Evolutionary conservation across 2,329 filamentous ascomycete species (phyloP), one percentile per base, ranked within the genome.

Genomic region (Fonsecaea nubica): DNA sequence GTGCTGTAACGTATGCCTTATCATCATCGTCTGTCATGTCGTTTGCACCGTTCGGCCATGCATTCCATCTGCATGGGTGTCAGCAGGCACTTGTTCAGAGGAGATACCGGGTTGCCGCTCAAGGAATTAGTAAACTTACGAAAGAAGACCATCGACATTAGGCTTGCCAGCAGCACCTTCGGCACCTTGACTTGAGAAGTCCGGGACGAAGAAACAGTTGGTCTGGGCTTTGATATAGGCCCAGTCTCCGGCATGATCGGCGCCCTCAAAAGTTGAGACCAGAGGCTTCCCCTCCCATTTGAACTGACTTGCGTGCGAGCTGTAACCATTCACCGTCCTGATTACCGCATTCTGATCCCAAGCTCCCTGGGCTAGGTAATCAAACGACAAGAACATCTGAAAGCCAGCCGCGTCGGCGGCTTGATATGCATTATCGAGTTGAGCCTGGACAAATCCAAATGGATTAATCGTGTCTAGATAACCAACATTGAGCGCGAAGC

Each of bases 291-390:
- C 58, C 33, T 40, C n/a, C 58, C 58, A 61, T 33, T 40, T 40
- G 21, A 61, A 61, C 36, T 61, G 58, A 33, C 58, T 61, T 4
- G 45, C 8, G 25, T 42, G 58, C 32, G 58, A 53, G 45, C 58
- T 40, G 36, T 61, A 61, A 15, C 32, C 45, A 8, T 36, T 61
- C 32, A 61, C 36, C 5, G 58, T 61, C 33, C 25, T 61, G 33
- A 61, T 61, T 48, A 61, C 58, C 25, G 58, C 58, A 30, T 61
- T 61, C 38, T 61, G 58, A 15, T 53, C 58, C 58, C 58, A 61
- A 21, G 58, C 45, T 30, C 58, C 58, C 42, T 61, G 58, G 21
- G 58, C 58, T 8, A 45, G 36, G 30, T 61, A 54, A 45, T 61
- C 58, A 32, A 61, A 54, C 5, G 58, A 61, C 32, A 54, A 13